Evolutionary conservation across 2,329 filamentous ascomycete genomes (phyloP).

Genomic region (Helminthosporium solani): DNA sequence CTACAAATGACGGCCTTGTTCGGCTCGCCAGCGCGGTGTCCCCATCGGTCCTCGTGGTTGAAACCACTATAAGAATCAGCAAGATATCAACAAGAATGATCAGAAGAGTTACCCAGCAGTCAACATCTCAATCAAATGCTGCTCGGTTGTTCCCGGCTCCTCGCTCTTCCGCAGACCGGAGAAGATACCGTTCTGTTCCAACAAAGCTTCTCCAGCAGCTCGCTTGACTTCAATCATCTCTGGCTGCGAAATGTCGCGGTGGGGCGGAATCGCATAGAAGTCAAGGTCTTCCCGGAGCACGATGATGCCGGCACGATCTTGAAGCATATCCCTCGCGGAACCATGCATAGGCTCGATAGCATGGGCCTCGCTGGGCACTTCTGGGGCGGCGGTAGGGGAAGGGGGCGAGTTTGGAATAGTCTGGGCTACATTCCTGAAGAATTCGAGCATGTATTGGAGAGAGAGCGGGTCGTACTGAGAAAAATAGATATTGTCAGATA

Average conservation of each 20-base stretch:
- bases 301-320: constrained; percentile 93
- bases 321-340: constrained; percentile 71
- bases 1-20: constrained; percentile 99
- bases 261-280: constrained; percentile 93
- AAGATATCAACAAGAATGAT: not conserved
- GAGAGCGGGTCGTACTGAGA: constrained; percentile 92
- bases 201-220: constrained; percentile 80
- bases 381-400: constrained; percentile 56
- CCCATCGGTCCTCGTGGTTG: constrained; percentile 93
- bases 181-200: constrained; percentile 92
- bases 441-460: constrained; percentile 98
- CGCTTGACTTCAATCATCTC: constrained; percentile 98
- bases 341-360: constrained; percentile 71
- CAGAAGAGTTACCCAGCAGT: constrained; percentile 78
- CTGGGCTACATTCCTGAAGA: constrained; percentile 93
- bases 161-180: constrained; percentile 93
- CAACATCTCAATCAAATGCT: constrained; percentile 98
- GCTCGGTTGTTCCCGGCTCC: constrained; percentile 93
- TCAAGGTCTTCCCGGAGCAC: constrained; percentile 94
- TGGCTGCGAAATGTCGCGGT: constrained; percentile 74
- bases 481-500: constrained; percentile 57
- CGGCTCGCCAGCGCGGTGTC: constrained; percentile 93
- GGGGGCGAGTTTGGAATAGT: constrained; percentile 78
- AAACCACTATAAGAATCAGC: constrained; percentile 68
- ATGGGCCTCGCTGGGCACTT: constrained; percentile 54